Evolutionary conservation across 345 rosid species (phyloP).

Genomic region (Hibiscus syriacus): DNA sequence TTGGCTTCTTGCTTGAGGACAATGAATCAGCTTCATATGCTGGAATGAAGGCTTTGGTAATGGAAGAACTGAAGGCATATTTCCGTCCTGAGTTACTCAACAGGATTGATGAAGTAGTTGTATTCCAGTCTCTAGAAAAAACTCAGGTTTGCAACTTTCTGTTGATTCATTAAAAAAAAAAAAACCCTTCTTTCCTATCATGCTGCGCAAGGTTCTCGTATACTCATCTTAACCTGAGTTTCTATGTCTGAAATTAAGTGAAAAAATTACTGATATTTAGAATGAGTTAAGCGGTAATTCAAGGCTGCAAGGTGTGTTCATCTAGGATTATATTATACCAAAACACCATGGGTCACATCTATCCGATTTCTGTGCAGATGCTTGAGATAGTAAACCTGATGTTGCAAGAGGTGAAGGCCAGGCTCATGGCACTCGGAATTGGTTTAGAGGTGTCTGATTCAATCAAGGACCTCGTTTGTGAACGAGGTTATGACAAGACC

Average conservation of each 20-base stretch:
- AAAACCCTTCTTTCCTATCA: background rate
- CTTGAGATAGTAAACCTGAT: conserved; percentile 65
- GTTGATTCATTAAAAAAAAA: background rate
- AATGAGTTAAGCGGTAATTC: background rate
- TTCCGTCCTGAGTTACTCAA: conserved; percentile 96
- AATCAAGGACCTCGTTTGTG: conserved; percentile 65
- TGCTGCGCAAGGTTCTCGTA: no score
- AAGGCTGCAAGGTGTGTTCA: background rate
- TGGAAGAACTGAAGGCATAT: conserved; percentile 76
- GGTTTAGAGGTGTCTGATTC: conserved; percentile 78
- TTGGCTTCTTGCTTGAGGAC: conserved; percentile 59
- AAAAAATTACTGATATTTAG: background rate
- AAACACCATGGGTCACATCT: background rate
- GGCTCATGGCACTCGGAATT: conserved; percentile 68
- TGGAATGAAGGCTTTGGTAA: conserved; percentile 68
- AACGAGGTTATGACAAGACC: conserved; percentile 68
- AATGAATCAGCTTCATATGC: conserved; percentile 54
- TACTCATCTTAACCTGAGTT: background rate
- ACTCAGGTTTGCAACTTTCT: conserved; percentile 57
- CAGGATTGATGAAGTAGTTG: conserved; percentile 92
- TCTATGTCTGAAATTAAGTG: background rate
- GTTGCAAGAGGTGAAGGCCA: conserved; percentile 76
- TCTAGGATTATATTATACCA: background rate
- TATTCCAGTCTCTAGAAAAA: conserved; percentile 74
- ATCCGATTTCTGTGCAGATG: conserved; percentile 41